A percentile compares a stretch with the other conserved stretches of the same genome.
Evolutionary conservation across 768 basidiomycete species (phyloP).

Genomic region (Mycena kentingensis): DNA sequence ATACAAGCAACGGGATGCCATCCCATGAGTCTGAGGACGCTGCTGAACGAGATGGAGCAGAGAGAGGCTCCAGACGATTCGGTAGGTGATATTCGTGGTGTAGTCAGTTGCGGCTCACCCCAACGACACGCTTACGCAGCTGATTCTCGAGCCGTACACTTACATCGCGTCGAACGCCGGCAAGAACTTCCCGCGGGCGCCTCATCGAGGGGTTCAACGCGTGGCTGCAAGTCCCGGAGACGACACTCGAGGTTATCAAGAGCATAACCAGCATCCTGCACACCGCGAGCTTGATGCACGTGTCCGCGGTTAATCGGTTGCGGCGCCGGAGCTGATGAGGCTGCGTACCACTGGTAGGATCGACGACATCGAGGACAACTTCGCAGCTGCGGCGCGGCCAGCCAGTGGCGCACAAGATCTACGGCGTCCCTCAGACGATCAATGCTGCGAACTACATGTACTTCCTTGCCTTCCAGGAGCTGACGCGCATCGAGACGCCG

Average conservation of each 20-base stretch:
- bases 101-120: too few species aligned
- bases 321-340: background rate
- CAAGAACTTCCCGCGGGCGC: constrained; percentile 85
- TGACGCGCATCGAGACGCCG: constrained; percentile 61
- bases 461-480: constrained; percentile 88
- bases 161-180: constrained; percentile 86
- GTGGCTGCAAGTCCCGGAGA: constrained; percentile 83
- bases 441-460: constrained; percentile 98
- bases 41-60: too few species aligned
- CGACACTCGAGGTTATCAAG: constrained; percentile 74
- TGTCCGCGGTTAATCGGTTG: constrained; percentile 3
- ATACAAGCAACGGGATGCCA: too few species aligned
- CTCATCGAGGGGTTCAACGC: constrained; percentile 91
- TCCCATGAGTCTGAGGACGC: too few species aligned
- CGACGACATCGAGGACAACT: constrained; percentile 93
- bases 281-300: constrained; percentile 87
- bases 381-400: constrained; percentile 83
- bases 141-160: constrained; percentile 88
- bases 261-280: constrained; percentile 92
- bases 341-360: too few species aligned
- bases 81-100: too few species aligned
- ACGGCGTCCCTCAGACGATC: constrained; percentile 94
- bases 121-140: too few species aligned
- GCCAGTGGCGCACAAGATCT: constrained; percentile 95
- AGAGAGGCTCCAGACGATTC: too few species aligned